Conservation (phyloP, 2,329 filamentous ascomycete genomes). For the Botrytis elliptica region DNA sequence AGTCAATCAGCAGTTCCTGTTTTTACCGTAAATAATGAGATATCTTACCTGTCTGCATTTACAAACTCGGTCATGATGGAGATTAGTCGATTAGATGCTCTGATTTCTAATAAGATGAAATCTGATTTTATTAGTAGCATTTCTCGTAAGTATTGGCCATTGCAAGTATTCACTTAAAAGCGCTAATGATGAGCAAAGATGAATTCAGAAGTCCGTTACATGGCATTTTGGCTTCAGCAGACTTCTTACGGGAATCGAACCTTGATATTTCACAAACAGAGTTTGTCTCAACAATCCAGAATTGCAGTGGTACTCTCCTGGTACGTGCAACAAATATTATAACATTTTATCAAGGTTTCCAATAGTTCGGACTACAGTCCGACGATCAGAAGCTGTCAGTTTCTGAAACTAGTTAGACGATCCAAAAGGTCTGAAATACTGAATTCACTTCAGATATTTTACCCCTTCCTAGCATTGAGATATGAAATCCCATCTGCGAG, state of each 20-base stretch:
- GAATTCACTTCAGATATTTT: too few relatives aligned
- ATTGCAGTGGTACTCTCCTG: conserved; percentile 50
- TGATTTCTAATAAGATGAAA: conserved; percentile 49
- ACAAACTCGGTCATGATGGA: conserved; percentile 33
- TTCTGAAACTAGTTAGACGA: background rate
- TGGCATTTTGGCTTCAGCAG: conserved; percentile 53
- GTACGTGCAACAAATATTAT: conserved; percentile 18
- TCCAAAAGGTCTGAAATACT: background rate
- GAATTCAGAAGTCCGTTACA: conserved; percentile 59
- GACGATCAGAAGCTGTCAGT: background rate
- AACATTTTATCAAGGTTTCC: background rate
- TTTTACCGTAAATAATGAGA: conserved; percentile 37
- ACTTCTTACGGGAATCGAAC: conserved; percentile 31
- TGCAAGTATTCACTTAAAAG: conserved; percentile 31
- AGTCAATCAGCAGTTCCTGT: conserved; percentile 37
- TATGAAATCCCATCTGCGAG: background rate
- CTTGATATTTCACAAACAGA: conserved; percentile 21
- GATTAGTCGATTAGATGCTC: conserved; percentile 45
- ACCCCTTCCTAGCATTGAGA: background rate
- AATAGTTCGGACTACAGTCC: background rate
- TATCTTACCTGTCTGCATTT: conserved; percentile 41
- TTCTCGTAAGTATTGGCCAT: conserved; percentile 38
- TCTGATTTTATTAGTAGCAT: conserved; percentile 56
- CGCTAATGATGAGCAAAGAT: background rate
- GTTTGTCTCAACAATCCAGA: conserved; percentile 44